Conservation (phyloP, 73 alveolate genomes). For the Paramecium sexaurelia region DNA sequence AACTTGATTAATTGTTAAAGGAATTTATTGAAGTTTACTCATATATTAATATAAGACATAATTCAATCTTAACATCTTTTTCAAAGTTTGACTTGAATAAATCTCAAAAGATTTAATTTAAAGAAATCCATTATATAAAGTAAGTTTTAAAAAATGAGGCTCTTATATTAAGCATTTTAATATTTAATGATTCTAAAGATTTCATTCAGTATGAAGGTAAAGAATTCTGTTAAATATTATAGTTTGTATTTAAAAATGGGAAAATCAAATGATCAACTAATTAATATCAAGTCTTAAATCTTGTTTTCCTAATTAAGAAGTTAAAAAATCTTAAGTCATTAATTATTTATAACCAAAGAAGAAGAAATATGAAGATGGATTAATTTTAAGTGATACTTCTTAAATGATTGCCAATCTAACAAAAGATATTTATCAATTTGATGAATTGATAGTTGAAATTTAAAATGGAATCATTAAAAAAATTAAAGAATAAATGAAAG, state of each 20-base stretch:
- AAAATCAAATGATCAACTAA: neutral
- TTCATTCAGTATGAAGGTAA: neutral
- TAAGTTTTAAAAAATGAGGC: neutral
- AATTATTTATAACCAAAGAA: neutral
- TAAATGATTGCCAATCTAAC: neutral
- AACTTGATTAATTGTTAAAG: neutral
- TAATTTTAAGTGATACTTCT: neutral
- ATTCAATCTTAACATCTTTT: neutral
- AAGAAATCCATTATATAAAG: neutral
- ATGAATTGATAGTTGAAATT: neutral
- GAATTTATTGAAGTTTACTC: neutral
- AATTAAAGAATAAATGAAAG: neutral
- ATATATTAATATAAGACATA: neutral
- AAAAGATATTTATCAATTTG: neutral
- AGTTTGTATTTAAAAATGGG: neutral
- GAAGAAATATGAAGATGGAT: neutral
- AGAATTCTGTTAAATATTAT: neutral
- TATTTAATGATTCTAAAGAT: neutral
- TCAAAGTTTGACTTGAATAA: neutral
- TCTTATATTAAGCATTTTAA: neutral
- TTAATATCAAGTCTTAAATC: neutral
- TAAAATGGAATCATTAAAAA: neutral
- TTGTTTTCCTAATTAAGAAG: neutral
- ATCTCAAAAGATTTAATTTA: neutral
- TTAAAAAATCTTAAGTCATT: neutral